A percentile compares a stretch with the other conserved stretches of the same genome.
These are phyloP conservation scores for Cladosporium oxysporum DNA, from an alignment of 2,329 filamentous ascomycete genomes.

Conservation along the genomic window DNA sequence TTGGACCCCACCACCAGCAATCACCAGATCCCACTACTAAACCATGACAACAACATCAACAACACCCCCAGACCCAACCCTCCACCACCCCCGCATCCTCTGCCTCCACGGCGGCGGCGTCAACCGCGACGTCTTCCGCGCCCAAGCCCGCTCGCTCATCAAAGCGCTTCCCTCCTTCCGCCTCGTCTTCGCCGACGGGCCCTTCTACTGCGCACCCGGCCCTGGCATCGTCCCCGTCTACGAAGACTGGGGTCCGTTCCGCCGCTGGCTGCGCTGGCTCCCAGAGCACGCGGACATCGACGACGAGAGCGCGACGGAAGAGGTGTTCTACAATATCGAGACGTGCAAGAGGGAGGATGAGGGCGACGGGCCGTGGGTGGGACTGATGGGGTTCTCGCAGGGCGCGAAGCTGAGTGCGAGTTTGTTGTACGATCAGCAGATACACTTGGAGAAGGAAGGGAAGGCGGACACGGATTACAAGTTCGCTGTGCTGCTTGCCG, in stretches of 20 bases:
- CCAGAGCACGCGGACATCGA: conserved; percentile 58
- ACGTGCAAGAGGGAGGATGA: conserved; percentile 49
- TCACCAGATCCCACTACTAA: background rate
- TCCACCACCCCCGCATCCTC: conserved; percentile 63
- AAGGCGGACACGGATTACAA: conserved; percentile 49
- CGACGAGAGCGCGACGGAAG: conserved; percentile 49
- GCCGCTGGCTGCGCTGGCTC: conserved; percentile 64
- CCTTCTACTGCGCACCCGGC: conserved; percentile 63
- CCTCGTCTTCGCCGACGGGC: conserved; percentile 71
- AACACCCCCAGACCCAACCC: conserved; percentile 20
- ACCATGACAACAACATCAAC: background rate
- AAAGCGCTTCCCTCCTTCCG: conserved; percentile 62
- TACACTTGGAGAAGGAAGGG: conserved; percentile 44
- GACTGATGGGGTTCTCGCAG: conserved; percentile 53
- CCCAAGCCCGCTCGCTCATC: conserved; percentile 63
- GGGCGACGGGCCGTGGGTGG: conserved; percentile 50
- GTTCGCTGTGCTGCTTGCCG: conserved; percentile 65
- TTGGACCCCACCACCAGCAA: background rate
- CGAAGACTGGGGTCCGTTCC: conserved; percentile 65
- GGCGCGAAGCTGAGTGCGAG: conserved; percentile 51
- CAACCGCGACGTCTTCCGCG: conserved; percentile 68
- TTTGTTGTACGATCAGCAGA: conserved; percentile 61
- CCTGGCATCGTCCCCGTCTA: conserved; percentile 67
- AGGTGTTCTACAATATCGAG: conserved; percentile 49
- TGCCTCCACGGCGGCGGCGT: conserved; percentile 81